Conservation (phyloP, 345 rosid genomes). For the rapeseed (Brassica napus) region DNA sequence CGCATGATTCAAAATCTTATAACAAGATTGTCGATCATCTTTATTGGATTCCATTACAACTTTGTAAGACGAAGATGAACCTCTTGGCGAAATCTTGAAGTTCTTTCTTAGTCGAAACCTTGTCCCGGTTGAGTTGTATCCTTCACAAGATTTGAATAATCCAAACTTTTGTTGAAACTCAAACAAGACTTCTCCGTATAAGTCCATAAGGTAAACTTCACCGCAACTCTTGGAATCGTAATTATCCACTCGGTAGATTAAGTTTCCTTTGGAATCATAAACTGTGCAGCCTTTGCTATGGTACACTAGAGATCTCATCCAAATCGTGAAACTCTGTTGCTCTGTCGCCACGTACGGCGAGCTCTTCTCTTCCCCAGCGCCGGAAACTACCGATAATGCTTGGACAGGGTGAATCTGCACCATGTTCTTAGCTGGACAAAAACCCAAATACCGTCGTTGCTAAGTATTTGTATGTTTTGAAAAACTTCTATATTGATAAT, state of each 20-base stretch:
- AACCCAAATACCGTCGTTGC: background rate
- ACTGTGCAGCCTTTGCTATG: constrained; percentile 62
- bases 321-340: constrained; percentile 56
- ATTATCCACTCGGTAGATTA: constrained; percentile 61
- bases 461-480: constrained; percentile 1
- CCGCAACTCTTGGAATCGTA: constrained; percentile 44
- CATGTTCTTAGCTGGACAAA: constrained; percentile 20
- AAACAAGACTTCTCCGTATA: constrained; percentile 46
- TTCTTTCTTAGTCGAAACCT: constrained; percentile 45
- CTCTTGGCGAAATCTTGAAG: constrained; percentile 23
- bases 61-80: constrained; percentile 30
- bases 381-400: background rate
- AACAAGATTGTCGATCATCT: constrained; percentile 19
- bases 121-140: constrained; percentile 30
- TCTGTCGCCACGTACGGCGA: constrained; percentile 39
- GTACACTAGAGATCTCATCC: constrained; percentile 64
- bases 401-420: constrained; percentile 49
- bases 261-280: constrained; percentile 50
- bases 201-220: constrained; percentile 62
- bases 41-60: constrained; percentile 26
- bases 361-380: background rate
- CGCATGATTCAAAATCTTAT: constrained; percentile 33
- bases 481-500: background rate
- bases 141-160: constrained; percentile 46
- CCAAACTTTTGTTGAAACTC: constrained; percentile 34